Evolutionary conservation across 2,329 filamentous ascomycete species (phyloP), one percentile per base, ranked within the genome.

Genomic region (Eurotiales sp.): DNA sequence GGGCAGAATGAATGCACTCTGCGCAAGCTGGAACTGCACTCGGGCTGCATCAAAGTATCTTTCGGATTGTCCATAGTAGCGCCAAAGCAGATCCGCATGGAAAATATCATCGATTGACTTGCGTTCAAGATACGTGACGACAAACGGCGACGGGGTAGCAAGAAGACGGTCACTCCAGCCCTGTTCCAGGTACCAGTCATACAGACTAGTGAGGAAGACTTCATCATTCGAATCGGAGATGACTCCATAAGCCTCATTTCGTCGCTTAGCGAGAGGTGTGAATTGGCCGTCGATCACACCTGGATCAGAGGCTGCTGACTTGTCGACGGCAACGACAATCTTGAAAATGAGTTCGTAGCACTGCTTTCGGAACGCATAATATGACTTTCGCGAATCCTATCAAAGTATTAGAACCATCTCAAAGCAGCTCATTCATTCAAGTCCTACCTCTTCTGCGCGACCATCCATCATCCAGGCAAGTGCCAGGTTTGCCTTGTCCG

Each of bases 141-240:
- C 90, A 61, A 90, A 91, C 0, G 86, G 82, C 4, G 91, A 95
- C 52, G 91, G 82, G 46, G 93, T 90, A 30, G 86, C 84, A 29
- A 99, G 81, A 23, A 99, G 80, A 12, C 90, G 86, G 56, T 96
- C 90, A 8, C 83, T 87, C 84, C 88, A 91, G 15, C 87, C 86
- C 66, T 91, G 85, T 49, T 80, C 73, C 58, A 97, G 84, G 69
- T 99, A 99, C 92, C 93, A 99, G 63, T 96, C 91, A 66, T 96
- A 99, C n/a, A 99, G 78, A 61, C 89, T 90, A 55, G 89, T 95
- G 67, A 97, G 87, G 74, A 99, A 99, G 4, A 96, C 88, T 63
- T 96, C 89, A 59, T 99, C 93, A 12, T 86, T 81, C 0, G 92
- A 95, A 53, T 81, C 82, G 64, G 95, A 89, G 60, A 99, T 90